Base-by-base conservation (phyloP, 331 rosid genomes). In the Erythrophleum ivorense region DNA sequence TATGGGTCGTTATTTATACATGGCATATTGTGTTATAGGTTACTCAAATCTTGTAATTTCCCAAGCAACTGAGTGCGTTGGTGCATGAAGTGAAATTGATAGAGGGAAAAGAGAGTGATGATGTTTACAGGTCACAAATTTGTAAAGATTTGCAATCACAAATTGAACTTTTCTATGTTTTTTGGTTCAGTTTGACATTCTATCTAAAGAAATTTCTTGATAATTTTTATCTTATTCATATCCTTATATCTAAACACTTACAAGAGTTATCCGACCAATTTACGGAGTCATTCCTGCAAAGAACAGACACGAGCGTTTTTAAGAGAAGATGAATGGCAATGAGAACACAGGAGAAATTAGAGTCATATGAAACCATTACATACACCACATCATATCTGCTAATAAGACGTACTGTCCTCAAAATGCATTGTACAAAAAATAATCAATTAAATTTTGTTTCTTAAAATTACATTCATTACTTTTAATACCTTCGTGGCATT, bases 1-100 rank as follows among this genome's bases (percentile, higher is more conserved):
- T 15, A 58, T 6, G 16, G 52, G 31, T 66, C 67, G 3, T 43
- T 65, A 60, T 38, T 55, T 1, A 55, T 54, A 66, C 50, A n/a
- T 57, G 52, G 52, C 74, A 66, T 14, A 38, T 71, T 55, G 74
- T 83, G 71, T 66, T 45, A 75, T 69, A 84, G 78, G 57, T 81
- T 70, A 54, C 76, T 52, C 43, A 83, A 80, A 18, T 79, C 60
- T 67, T 81, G 84, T 77, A 52, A 60, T 74, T 74, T 80, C 57
- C n/a, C 52, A 34, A 48, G 71, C 80, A 69, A 16, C 13, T 50
- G 73, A 50, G 69, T 84, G 78, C 84, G 78, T 86, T 79, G 62
- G 62, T 86, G 9, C 55, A 31, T 72, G 70, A 65, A 49, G 71
- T 40, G 50, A 77, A 82, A 73, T 34, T 62, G 72, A 18, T 34